A percentile compares a stretch with the other conserved stretches of the same genome.
Conservation (phyloP, 345 rosid species). For the Erysimum cheiranthoides region DNA sequence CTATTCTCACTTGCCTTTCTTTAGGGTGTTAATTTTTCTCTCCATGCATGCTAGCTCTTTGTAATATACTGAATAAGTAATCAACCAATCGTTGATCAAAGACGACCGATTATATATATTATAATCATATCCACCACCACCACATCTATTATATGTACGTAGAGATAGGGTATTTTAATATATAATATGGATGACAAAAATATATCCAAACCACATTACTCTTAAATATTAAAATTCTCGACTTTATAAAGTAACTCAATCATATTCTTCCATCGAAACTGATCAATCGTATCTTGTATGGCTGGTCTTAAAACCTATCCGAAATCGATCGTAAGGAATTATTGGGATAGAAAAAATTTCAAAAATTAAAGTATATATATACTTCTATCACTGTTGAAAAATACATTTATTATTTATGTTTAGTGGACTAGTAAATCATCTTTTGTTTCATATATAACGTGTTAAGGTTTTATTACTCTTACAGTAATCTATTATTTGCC, state of each 20-base stretch:
- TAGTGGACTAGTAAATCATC: no score
- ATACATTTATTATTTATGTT: no score
- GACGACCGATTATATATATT: neutral
- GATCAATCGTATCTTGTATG: conserved; percentile 11
- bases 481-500: no score
- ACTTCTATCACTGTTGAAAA: no score
- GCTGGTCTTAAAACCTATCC: conserved; percentile 1
- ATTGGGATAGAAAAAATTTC: no score
- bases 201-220: neutral
- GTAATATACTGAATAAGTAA: conserved; percentile 12
- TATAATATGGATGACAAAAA: conserved; percentile 4
- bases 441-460: no score
- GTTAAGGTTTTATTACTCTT: no score
- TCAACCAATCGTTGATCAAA: conserved; percentile 28
- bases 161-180: neutral
- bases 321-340: neutral
- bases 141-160: neutral
- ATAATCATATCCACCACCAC: neutral
- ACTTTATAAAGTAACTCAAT: neutral
- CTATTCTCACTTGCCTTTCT: conserved; percentile 31
- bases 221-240: neutral
- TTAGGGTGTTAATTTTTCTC: neutral
- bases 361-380: no score
- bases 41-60: conserved; percentile 20
- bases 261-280: conserved; percentile 5